Evolutionary conservation across 2,329 filamentous ascomycete species (phyloP).

Genomic region (Cadophora gregata): DNA sequence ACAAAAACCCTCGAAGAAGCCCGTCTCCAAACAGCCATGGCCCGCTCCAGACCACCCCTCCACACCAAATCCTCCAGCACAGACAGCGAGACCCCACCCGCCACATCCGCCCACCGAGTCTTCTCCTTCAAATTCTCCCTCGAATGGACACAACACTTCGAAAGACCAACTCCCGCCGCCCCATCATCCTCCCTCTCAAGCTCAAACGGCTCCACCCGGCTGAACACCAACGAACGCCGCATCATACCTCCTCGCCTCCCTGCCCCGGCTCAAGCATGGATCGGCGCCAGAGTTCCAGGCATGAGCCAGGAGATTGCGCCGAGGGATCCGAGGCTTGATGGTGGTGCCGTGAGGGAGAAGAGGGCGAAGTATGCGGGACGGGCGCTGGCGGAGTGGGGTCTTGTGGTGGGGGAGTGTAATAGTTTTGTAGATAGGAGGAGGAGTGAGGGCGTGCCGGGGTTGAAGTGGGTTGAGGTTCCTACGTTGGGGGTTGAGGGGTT

Average conservation of each 20-base stretch:
- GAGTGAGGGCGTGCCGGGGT: conserved; percentile 71
- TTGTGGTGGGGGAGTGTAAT: conserved; percentile 79
- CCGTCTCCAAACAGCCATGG: conserved; percentile 57
- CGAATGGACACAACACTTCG: conserved; percentile 63
- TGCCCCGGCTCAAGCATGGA: conserved; percentile 68
- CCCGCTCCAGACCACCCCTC: conserved; percentile 47
- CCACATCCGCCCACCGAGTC: conserved; percentile 48
- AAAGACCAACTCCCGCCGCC: conserved; percentile 23
- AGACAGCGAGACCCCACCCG: conserved; percentile 58
- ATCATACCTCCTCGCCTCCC: conserved; percentile 73
- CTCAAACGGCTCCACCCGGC: too few species aligned
- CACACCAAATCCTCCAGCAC: conserved; percentile 60
- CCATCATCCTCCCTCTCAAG: not conserved
- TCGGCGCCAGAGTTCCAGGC: conserved; percentile 50
- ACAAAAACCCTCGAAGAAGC: conserved; percentile 57
- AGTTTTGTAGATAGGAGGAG: conserved; percentile 79
- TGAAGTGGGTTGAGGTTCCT: conserved; percentile 74
- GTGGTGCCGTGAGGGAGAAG: conserved; percentile 29
- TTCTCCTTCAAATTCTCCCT: conserved; percentile 79
- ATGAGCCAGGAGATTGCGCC: conserved; percentile 38
- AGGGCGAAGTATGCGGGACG: conserved; percentile 70
- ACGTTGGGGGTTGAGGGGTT: conserved; percentile 68
- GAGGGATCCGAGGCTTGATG: conserved; percentile 36
- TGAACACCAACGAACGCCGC: conserved; percentile 55
- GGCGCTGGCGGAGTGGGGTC: conserved; percentile 78